Conservation (phyloP, 2,329 filamentous ascomycete genomes). For the Fusarium equiseti region DNA sequence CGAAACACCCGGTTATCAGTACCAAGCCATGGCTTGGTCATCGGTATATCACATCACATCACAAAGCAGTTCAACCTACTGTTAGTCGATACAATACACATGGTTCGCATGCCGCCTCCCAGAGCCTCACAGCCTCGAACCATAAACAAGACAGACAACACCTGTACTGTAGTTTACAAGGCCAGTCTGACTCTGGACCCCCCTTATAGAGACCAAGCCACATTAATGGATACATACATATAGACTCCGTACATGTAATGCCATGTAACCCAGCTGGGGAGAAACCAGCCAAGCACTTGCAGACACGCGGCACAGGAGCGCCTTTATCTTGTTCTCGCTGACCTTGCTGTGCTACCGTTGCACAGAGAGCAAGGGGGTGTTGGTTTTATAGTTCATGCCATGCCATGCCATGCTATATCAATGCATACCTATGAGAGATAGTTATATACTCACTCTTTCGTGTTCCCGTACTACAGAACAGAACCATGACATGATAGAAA, state of each 20-base stretch:
- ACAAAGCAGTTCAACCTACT: neutral
- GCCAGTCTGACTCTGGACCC: constrained; percentile 1
- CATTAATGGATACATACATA: constrained; percentile 25
- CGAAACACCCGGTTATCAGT: neutral
- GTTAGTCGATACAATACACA: constrained; percentile 21
- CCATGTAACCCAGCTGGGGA: constrained; percentile 15
- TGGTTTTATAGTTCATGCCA: neutral
- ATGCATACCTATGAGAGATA: neutral
- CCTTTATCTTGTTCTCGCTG: constrained; percentile 26
- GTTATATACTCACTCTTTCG: constrained; percentile 1
- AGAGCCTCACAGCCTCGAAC: constrained; percentile 15
- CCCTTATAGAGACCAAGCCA: constrained; percentile 8
- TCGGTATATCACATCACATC: neutral
- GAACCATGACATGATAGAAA: neutral
- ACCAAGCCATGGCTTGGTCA: neutral
- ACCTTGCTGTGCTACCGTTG: constrained; percentile 23
- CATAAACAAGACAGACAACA: neutral
- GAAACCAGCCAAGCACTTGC: constrained; percentile 41
- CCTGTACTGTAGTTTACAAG: neutral
- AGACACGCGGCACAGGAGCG: constrained; percentile 41
- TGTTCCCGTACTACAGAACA: constrained; percentile 12
- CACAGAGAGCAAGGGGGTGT: constrained; percentile 17
- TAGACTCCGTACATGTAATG: constrained; percentile 19
- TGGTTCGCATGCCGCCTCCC: constrained; percentile 24
- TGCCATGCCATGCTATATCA: neutral